A percentile compares a stretch with the other conserved stretches of the same genome.
Conservation (phyloP, 2,329 filamentous ascomycete genomes). For the Pyricularia grisea region DNA sequence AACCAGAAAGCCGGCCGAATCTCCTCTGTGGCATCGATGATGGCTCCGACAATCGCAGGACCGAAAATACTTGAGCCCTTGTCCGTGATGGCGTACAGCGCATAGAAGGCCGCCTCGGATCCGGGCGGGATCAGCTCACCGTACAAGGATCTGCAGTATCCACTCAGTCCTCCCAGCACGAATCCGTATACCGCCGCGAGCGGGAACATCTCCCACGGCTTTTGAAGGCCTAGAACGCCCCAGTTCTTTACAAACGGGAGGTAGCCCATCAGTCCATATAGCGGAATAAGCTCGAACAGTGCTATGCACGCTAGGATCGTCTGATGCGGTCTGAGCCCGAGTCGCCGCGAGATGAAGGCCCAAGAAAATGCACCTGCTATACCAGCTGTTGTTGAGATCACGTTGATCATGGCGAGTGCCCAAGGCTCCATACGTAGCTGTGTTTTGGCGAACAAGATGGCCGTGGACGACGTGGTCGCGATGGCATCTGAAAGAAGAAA, state of each 20-base stretch:
- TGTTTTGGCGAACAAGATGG: slow-evolving; percentile 92
- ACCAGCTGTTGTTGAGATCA: slow-evolving; percentile 77
- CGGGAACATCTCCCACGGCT: slow-evolving; percentile 95
- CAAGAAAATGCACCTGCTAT: slow-evolving; percentile 85
- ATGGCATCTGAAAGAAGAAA: slow-evolving; percentile 91
- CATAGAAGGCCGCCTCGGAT: slow-evolving; percentile 92
- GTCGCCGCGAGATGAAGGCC: slow-evolving; percentile 64
- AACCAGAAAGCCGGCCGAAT: slow-evolving; percentile 90
- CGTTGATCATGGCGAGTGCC: slow-evolving; percentile 83
- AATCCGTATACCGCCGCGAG: slow-evolving; percentile 86
- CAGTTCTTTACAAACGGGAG: slow-evolving; percentile 66
- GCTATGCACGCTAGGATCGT: slow-evolving; percentile 89
- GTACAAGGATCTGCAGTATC: slow-evolving; percentile 86
- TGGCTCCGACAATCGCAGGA: slow-evolving; percentile 83
- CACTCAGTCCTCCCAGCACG: slow-evolving; percentile 84
- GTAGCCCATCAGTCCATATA: slow-evolving; percentile 86
- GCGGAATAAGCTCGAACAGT: slow-evolving; percentile 83
- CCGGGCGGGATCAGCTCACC: slow-evolving; percentile 91
- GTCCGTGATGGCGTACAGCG: slow-evolving; percentile 93
- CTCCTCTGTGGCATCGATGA: slow-evolving; percentile 75
- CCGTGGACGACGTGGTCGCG: slow-evolving; percentile 88
- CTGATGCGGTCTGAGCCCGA: slow-evolving; percentile 67
- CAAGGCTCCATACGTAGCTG: slow-evolving; percentile 82
- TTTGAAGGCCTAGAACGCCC: slow-evolving; percentile 78
- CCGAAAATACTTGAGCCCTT: slow-evolving; percentile 94